phyloP scores from a whole-genome alignment of 202 grass and related monocot species.

The Zoysia matrella region DNA sequence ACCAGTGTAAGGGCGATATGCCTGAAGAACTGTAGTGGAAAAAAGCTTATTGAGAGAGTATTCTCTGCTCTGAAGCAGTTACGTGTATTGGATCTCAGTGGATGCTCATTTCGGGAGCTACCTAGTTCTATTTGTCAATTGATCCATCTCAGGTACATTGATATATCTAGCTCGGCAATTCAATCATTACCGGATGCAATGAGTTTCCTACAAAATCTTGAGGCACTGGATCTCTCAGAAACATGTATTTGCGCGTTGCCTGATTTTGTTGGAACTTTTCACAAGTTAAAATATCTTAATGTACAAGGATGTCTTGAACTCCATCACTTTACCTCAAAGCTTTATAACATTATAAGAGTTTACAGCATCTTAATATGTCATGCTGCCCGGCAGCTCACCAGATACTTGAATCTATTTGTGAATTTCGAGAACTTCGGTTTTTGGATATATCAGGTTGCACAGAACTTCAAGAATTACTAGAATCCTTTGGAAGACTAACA shows the following conservation, averaged over 20 bases:
- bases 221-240: conserved; percentile 43
- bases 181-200: conserved; percentile 15
- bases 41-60: too few relatives aligned
- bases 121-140: conserved; percentile 37
- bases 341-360: conserved; percentile 28
- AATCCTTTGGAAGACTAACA: conserved; percentile 28
- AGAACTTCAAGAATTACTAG: conserved; percentile 37
- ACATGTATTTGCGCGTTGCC: conserved; percentile 27
- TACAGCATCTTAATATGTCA: conserved; percentile 11
- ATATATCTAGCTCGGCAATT: conserved; percentile 27
- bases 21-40: too few relatives aligned
- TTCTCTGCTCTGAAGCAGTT: conserved; percentile 21
- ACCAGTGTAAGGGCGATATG: too few relatives aligned
- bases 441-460: conserved; percentile 58
- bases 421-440: conserved; percentile 24
- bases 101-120: conserved; percentile 28
- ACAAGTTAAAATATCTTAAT: conserved; percentile 43
- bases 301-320: conserved; percentile 41
- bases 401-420: conserved; percentile 3
- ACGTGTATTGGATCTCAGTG: conserved; percentile 51
- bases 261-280: conserved; percentile 7
- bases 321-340: conserved; percentile 24
- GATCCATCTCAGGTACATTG: conserved; percentile 44
- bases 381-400: background rate
- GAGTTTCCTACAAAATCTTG: conserved; percentile 34